phyloP scores from a whole-genome alignment of 495 filamentous ascomycete species.

The Talaromyces adpressus region DNA sequence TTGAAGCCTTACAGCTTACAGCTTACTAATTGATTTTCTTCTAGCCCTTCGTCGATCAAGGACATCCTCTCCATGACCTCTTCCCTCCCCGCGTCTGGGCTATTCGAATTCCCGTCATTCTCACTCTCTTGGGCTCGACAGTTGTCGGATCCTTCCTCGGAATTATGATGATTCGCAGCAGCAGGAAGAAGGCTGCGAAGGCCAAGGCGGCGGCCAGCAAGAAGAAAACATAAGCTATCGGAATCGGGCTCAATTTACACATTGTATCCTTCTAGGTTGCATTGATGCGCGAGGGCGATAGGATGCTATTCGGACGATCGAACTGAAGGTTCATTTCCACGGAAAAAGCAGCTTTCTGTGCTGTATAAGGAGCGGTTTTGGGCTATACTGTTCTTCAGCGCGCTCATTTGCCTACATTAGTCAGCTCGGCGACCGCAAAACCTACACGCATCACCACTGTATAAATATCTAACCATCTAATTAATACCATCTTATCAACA shows the following conservation, averaged over 20 bases:
- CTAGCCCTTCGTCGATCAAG: conserved; percentile 93
- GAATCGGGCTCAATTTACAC: background rate
- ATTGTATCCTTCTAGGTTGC: background rate
- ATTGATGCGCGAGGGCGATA: background rate
- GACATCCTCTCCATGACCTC: conserved; percentile 86
- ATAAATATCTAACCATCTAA: background rate
- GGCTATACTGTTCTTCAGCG: background rate
- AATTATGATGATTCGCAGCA: conserved; percentile 98
- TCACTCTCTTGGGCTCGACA: conserved; percentile 83
- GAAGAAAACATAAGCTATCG: conserved; percentile 57
- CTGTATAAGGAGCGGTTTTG: background rate
- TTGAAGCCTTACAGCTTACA: background rate
- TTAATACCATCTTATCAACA: background rate
- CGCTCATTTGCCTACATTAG: background rate
- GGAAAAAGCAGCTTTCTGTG: background rate
- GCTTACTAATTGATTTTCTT: background rate
- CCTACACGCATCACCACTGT: background rate
- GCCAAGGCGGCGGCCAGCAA: conserved; percentile 65
- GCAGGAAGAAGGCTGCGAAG: conserved; percentile 93
- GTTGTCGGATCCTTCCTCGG: conserved; percentile 95
- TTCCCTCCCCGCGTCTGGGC: conserved; percentile 99
- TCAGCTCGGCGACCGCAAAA: background rate
- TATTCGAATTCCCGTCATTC: conserved; percentile 95
- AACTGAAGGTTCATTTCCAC: background rate
- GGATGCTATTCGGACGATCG: background rate